Evolutionary conservation across 129 eudicot species (phyloP).

Genomic region (Arctium lappa): DNA sequence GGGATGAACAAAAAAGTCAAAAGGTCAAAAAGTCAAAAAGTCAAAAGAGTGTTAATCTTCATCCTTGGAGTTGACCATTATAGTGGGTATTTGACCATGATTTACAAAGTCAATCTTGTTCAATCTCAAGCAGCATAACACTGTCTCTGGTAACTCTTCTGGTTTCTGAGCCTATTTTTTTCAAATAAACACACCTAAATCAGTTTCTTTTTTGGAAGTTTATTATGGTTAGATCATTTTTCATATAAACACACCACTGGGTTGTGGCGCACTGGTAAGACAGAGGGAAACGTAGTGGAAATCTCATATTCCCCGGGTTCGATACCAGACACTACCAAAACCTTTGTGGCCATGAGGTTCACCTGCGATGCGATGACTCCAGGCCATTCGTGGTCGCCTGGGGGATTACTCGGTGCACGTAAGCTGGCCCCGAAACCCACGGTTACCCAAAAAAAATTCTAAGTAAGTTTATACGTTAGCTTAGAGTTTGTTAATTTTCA

Average conservation of each 20-base stretch:
- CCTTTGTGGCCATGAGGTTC: too few species aligned
- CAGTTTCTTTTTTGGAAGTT: slow-evolving; percentile 1
- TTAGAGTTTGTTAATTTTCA: neutral
- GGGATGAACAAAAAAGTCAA: slow-evolving; percentile 18
- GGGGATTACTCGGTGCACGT: too few species aligned
- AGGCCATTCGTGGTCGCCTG: too few species aligned
- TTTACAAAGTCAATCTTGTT: slow-evolving; percentile 79
- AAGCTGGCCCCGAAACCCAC: too few species aligned
- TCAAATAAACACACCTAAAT: slow-evolving; percentile 6
- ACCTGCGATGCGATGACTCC: too few species aligned
- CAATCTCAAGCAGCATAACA: slow-evolving; percentile 74
- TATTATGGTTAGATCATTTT: neutral
- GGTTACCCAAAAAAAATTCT: neutral
- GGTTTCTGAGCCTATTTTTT: slow-evolving; percentile 73
- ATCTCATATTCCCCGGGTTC: too few species aligned
- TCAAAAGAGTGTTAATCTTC: slow-evolving; percentile 37
- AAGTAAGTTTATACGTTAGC: neutral
- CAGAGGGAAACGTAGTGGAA: too few species aligned
- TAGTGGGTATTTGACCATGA: slow-evolving; percentile 77
- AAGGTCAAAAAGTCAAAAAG: slow-evolving; percentile 21
- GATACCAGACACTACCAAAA: too few species aligned
- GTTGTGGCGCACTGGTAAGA: too few species aligned
- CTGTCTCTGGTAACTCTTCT: slow-evolving; percentile 78
- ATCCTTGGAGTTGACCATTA: slow-evolving; percentile 40
- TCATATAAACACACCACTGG: too few species aligned